Percentiles rank a stretch among this genome's conserved stretches.
Evolutionary conservation across 2,329 filamentous ascomycete genomes (phyloP).

Genomic region (Fusarium sp.): DNA sequence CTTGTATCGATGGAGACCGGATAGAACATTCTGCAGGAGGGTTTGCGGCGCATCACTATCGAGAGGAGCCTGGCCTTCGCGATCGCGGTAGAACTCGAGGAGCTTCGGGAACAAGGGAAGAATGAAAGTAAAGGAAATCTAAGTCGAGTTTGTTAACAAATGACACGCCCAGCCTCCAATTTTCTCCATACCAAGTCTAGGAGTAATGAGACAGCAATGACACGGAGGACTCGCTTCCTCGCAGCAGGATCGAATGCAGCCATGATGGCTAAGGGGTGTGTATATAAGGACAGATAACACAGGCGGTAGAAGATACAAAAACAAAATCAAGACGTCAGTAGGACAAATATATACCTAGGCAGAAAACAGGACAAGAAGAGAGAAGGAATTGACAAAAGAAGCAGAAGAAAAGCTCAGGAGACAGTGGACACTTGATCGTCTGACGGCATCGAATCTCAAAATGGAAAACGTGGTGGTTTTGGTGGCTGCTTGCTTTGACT

Average conservation of each 20-base stretch:
- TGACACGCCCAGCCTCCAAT: background rate
- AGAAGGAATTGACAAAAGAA: slow-evolving; percentile 9
- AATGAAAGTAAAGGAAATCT: slow-evolving; percentile 99
- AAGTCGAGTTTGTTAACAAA: slow-evolving; percentile 10
- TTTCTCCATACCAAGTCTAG: slow-evolving; percentile 78
- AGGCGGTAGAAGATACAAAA: background rate
- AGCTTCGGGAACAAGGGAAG: slow-evolving; percentile 95
- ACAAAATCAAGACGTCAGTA: background rate
- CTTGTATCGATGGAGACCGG: slow-evolving; percentile 93
- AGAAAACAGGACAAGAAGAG: background rate
- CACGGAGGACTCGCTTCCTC: slow-evolving; percentile 84
- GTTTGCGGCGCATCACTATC: slow-evolving; percentile 65
- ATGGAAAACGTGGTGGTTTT: slow-evolving; percentile 33
- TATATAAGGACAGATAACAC: slow-evolving; percentile 8
- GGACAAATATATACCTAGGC: background rate
- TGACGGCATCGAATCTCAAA: slow-evolving; percentile 32
- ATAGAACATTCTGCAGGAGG: slow-evolving; percentile 81
- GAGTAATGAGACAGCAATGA: slow-evolving; percentile 89
- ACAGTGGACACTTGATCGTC: slow-evolving; percentile 39
- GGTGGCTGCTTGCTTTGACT: slow-evolving; percentile 35
- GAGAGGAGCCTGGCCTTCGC: slow-evolving; percentile 70
- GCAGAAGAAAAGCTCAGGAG: slow-evolving; percentile 32
- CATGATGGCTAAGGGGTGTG: slow-evolving; percentile 49
- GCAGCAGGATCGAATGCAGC: slow-evolving; percentile 62
- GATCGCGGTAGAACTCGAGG: slow-evolving; percentile 93